Evolutionary conservation across 129 eudicot genomes (phyloP), one percentile per base, ranked within the genome.

Genomic region (Helichrysum umbraculigerum): DNA sequence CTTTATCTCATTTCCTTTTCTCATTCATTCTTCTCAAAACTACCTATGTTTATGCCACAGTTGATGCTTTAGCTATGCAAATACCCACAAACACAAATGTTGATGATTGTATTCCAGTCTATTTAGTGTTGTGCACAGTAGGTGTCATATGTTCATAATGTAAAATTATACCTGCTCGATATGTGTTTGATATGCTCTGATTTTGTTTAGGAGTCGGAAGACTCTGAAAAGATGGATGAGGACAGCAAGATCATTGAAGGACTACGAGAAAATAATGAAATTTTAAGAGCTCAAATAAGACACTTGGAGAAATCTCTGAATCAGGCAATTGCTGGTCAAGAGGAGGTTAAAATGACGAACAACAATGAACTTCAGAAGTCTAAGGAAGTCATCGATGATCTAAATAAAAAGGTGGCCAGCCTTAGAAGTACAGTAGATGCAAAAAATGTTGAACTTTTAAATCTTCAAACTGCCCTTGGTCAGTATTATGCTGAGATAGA

Each of bases 391-490:
- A 91, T 91, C 62, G 90, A 87, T 34, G 97, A 89, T 81, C 86
- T 94, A 33, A 87, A 86, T 79, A 88, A 78, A 77, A 89, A 87
- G 70, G 71, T 91, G 75, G 71, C 81, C 35, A 82, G 86, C 75
- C 91, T 81, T 77, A 73, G 76, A 79, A 90, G 85, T 64, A 76
- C 81, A 44, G 83, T 94, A 64, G 91, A 87, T 47, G 93, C 89
- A 50, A 91, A 94, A 86, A 94, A 94, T 76, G 86, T 85, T 32
- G 99, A 94, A 82, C 86, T 91, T 82, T 70, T 87, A 54, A 94
- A 91, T 82, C 90, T 94, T 71, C 99, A 94, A 84, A 94, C 99
- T 86, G 99, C 99, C 20, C 96, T 94, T 62, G 99, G 99, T 70
- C 99, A 91, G 86, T 91, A 89, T 80, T 91, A 87, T 82, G 99